Conservation (phyloP, 208 protist genomes). For the Acanthamoeba lenticulata region DNA sequence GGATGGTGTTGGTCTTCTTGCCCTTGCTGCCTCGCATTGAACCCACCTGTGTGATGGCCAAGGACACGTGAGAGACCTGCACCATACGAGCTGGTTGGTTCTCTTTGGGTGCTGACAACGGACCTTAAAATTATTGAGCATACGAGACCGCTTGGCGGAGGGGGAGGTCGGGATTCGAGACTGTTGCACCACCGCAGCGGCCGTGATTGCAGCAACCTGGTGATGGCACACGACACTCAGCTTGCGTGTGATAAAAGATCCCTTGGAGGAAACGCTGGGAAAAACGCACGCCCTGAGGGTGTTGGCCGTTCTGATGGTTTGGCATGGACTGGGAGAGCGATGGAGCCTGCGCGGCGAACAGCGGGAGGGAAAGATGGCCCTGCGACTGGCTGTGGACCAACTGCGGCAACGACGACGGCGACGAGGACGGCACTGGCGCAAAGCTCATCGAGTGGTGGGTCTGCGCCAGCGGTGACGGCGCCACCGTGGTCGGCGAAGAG, state of each 20-base stretch:
- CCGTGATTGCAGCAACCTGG: not conserved
- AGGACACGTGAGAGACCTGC: not conserved
- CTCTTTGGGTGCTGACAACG: not conserved
- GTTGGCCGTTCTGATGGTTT: not conserved
- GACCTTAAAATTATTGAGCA: slow-evolving; percentile 47
- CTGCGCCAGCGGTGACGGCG: not conserved
- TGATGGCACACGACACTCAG: not conserved
- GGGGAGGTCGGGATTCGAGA: not conserved
- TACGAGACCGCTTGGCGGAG: not conserved
- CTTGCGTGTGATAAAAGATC: not conserved
- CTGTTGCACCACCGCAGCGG: not conserved
- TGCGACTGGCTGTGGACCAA: not conserved
- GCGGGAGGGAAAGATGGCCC: not conserved
- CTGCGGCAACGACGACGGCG: not conserved
- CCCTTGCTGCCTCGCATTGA: not conserved
- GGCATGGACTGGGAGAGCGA: not conserved
- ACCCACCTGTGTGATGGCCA: not conserved
- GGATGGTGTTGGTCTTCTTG: not conserved
- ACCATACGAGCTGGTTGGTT: not conserved
- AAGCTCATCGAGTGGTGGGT: not conserved
- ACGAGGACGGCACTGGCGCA: too few species aligned
- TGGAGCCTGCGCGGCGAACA: too few species aligned
- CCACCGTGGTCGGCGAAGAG: not conserved
- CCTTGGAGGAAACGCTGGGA: not conserved
- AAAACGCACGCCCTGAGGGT: not conserved